Conservation (phyloP, 331 rosid species). For the Malus hybrid region DNA sequence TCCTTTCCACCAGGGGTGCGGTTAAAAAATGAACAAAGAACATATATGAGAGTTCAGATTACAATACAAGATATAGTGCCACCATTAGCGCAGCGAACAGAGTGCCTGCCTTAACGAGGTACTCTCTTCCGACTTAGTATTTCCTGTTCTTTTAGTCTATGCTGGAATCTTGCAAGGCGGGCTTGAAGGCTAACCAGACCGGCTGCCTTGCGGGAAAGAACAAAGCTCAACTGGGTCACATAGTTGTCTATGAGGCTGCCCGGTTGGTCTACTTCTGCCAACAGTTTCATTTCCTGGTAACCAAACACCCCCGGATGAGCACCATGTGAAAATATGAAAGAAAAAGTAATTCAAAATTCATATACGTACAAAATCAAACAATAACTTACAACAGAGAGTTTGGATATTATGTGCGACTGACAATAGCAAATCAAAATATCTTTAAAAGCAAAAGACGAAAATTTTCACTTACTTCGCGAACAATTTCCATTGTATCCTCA, state of each 20-base stretch:
- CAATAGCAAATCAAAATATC: neutral
- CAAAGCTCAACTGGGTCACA: conserved; percentile 73
- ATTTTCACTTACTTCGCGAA: conserved; percentile 76
- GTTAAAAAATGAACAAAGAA: neutral
- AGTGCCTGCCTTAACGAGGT: conserved; percentile 44
- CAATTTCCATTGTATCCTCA: conserved; percentile 98
- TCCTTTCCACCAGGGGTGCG: neutral
- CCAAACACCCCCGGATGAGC: conserved; percentile 4
- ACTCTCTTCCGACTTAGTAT: conserved; percentile 78
- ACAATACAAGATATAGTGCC: conserved; percentile 8
- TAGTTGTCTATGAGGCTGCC: conserved; percentile 91
- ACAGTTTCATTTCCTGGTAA: conserved; percentile 82
- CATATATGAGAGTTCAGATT: neutral
- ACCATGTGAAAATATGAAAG: neutral
- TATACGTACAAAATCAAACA: neutral
- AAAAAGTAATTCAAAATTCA: neutral
- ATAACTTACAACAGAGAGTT: neutral
- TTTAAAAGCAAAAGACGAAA: neutral
- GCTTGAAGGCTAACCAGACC: conserved; percentile 88
- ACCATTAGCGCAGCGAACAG: conserved; percentile 15
- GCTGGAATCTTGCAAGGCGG: conserved; percentile 92
- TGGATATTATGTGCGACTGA: neutral
- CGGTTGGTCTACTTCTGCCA: conserved; percentile 97
- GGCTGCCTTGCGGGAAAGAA: conserved; percentile 93
- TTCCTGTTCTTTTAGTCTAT: conserved; percentile 88